These are phyloP conservation scores for Mollisia scopiformis DNA, from an alignment of 2,329 filamentous ascomycete species.

Conservation along the genomic window DNA sequence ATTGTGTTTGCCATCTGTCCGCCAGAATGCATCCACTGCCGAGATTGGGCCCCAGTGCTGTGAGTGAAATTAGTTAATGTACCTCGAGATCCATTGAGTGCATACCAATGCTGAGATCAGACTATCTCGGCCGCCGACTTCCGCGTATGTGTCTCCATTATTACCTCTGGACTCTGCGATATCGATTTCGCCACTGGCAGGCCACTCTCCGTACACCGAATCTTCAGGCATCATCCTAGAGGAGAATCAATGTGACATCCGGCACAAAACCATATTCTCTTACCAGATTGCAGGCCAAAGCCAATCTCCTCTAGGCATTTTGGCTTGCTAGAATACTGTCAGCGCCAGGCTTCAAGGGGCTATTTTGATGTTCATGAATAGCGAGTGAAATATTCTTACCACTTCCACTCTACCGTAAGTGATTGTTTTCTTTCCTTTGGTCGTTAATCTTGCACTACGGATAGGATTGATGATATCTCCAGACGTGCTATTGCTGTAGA, in stretches of 20 bases:
- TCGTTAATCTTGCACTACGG: conserved; percentile 76
- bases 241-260: neutral
- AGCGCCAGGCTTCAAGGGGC: too few species aligned
- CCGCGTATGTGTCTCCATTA: conserved; percentile 69
- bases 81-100: conserved; percentile 38
- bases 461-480: conserved; percentile 75
- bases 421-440: conserved; percentile 67
- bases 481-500: conserved; percentile 75
- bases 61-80: neutral
- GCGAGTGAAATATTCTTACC: conserved; percentile 34
- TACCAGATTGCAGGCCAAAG: conserved; percentile 81
- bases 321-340: conserved; percentile 46
- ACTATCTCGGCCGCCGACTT: conserved; percentile 68
- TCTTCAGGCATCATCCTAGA: conserved; percentile 73
- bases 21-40: conserved; percentile 3
- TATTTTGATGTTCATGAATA: neutral
- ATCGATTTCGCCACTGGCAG: conserved; percentile 78
- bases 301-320: conserved; percentile 78
- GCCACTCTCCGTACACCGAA: conserved; percentile 75
- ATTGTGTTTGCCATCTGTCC: conserved; percentile 38
- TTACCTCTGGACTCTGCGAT: conserved; percentile 80
- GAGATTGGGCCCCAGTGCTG: conserved; percentile 64
- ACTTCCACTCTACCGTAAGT: conserved; percentile 82
- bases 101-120: conserved; percentile 3
- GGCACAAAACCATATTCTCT: conserved; percentile 32